Base-by-base conservation (phyloP, 2,329 filamentous ascomycete genomes). In the Elsinoe australis region DNA sequence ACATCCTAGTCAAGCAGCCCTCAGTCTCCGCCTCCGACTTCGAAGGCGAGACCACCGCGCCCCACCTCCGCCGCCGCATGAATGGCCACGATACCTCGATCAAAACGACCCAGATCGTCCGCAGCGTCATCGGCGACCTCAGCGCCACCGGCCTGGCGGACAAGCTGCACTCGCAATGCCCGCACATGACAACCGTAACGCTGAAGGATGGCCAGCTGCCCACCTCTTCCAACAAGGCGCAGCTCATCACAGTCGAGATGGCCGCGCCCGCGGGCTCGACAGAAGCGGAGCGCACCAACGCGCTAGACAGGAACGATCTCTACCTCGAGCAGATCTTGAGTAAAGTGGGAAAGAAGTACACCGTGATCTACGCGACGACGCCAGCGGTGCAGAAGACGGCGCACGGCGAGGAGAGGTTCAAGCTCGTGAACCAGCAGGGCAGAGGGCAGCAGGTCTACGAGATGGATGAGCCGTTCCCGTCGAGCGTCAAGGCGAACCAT, bases 11-110 rank as follows among this genome's bases (percentile, higher is more conserved):
- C 52, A 78, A 80, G 22, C 87, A 95, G 62, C 81, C 85, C 8
- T 83, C 84, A 55, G 73, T 88, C 49, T 80, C 82, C 56, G 76
- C 80, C 33, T 71, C 73, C 53, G 87, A 94, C 64, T 80, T 90
- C 58, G 67, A 69, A 55, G 67, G 70, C 57, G 61, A 67, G 65
- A 61, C 65, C 61, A 68, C 70, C 53, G 71, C 71, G 56, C 77
- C 71, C 60, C 75, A 71, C 67, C 74, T 69, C 69, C 73, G 63
- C 51, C 68, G 70, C 53, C 72, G 76, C 58, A 69, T 74, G 64
- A 44, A 61, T 74, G 58, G 67, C 50, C 18, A 35, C 14, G 38
- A 49, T 19, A 17, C 41, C 14, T 26, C n/a, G 3, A 18, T 45
- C 19, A 46, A 49, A 39, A 45, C 50, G 4, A 3, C 17, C 7